These are phyloP conservation scores for Pythium guiyangense DNA, from an alignment of 352 stramenopile genomes.

Conservation along the genomic window DNA sequence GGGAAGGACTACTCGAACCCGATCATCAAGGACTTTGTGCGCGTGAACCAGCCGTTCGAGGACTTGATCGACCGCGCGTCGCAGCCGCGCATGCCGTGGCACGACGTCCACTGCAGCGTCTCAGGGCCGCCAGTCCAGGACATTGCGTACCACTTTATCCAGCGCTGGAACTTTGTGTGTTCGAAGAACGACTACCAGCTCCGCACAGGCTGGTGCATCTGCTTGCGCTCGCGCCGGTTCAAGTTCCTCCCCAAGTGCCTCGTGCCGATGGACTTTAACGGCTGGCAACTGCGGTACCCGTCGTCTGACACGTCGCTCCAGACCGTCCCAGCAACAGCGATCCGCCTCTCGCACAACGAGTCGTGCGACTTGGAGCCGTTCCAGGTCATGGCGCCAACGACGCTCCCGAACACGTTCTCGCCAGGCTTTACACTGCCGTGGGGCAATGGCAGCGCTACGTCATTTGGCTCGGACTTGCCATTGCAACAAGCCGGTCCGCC, in stretches of 20 bases:
- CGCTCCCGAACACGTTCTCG: conserved; percentile 6
- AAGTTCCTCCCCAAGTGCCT: conserved; percentile 83
- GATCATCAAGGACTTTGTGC: conserved; percentile 88
- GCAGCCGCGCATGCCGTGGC: conserved; percentile 86
- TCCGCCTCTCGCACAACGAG: conserved; percentile 51
- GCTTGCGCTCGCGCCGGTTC: conserved; percentile 74
- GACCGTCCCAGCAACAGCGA: conserved; percentile 28
- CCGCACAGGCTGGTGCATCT: conserved; percentile 85
- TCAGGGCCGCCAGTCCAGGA: conserved; percentile 79
- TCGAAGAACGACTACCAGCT: conserved; percentile 87
- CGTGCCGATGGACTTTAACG: conserved; percentile 84
- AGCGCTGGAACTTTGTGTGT: conserved; percentile 90
- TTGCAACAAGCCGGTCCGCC: conserved; percentile 10
- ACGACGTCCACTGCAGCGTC: conserved; percentile 86
- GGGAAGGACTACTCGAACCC: conserved; percentile 89
- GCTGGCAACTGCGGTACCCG: conserved; percentile 70
- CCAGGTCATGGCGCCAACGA: conserved; percentile 16
- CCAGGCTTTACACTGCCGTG: conserved; percentile 11
- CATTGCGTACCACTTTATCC: conserved; percentile 87
- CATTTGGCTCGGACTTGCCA: conserved; percentile 12
- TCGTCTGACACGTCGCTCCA: conserved; percentile 44
- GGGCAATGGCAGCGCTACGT: conserved; percentile 7
- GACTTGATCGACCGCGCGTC: conserved; percentile 75
- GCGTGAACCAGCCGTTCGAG: conserved; percentile 80
- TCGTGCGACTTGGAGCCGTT: conserved; percentile 33